These are phyloP conservation scores for Schizothecium vesticola DNA, from an alignment of 495 filamentous ascomycete species.

Conservation along the genomic window DNA sequence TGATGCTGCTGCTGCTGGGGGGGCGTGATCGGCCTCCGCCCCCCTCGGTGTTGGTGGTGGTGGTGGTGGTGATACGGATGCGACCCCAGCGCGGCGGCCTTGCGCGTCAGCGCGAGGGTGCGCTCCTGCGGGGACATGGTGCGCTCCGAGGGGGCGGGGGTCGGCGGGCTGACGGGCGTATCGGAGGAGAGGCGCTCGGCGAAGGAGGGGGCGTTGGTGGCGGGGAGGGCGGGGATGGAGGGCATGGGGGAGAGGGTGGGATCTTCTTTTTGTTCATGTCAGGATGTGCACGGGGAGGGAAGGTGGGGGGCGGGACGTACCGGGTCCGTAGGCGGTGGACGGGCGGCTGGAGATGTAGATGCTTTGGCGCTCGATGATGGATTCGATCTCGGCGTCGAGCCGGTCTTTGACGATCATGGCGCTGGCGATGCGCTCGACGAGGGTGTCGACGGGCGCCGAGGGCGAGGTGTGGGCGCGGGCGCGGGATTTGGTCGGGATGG, in stretches of 20 bases:
- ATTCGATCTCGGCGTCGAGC: constrained; percentile 49
- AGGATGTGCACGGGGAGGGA: too few relatives aligned
- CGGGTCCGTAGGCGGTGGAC: constrained; percentile 33
- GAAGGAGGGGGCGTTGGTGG: constrained; percentile 42
- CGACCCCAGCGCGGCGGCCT: constrained; percentile 16
- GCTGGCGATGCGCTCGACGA: constrained; percentile 48
- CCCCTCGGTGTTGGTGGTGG: constrained; percentile 18
- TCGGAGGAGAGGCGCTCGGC: constrained; percentile 43
- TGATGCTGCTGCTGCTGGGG: neutral
- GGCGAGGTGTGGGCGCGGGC: constrained; percentile 32
- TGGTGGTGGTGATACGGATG: constrained; percentile 9
- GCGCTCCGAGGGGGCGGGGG: constrained; percentile 22
- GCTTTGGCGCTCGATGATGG: constrained; percentile 48
- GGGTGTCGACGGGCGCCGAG: constrained; percentile 26
- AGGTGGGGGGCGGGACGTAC: constrained; percentile 6
- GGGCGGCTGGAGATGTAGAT: constrained; percentile 47
- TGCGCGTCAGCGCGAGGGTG: constrained; percentile 12
- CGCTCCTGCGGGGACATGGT: constrained; percentile 13
- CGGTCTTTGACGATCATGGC: constrained; percentile 48
- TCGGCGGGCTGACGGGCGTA: constrained; percentile 24
- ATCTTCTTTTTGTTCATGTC: too few relatives aligned
- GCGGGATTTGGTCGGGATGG: constrained; percentile 28
- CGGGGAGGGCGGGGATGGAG: constrained; percentile 41
- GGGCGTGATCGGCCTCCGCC: neutral
- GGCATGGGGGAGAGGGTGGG: constrained; percentile 42